phyloP scores from a whole-genome alignment of 371 early-diverging fungal species.

The Coelomomyces lativittatus region DNA sequence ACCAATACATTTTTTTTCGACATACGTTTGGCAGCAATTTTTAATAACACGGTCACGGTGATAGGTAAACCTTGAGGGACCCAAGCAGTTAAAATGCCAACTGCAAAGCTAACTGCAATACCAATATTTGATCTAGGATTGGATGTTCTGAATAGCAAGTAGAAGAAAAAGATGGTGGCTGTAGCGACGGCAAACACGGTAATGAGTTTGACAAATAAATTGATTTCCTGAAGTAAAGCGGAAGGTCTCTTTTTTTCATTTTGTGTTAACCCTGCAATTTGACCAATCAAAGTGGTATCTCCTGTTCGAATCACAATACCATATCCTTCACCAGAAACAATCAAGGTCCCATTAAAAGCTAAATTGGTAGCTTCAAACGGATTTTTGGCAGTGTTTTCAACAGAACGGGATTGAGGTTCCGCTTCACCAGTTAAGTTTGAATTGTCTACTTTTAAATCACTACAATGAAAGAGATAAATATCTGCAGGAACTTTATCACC shows the following conservation, averaged over 20 bases:
- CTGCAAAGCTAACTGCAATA: constrained; percentile 65
- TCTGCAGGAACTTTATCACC: constrained; percentile 93
- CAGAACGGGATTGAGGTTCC: constrained; percentile 65
- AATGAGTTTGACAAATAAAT: constrained; percentile 65
- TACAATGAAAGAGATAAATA: constrained; percentile 45
- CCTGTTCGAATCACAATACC: constrained; percentile 83
- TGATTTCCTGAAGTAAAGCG: constrained; percentile 59
- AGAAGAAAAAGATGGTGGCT: constrained; percentile 64
- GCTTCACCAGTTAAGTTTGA: constrained; percentile 89
- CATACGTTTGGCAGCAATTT: constrained; percentile 87
- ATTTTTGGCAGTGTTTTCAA: constrained; percentile 37
- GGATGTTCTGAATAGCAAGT: constrained; percentile 19
- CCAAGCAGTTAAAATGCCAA: constrained; percentile 70
- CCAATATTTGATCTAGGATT: constrained; percentile 15
- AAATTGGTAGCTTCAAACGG: constrained; percentile 80
- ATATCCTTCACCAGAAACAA: constrained; percentile 68
- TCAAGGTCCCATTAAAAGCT: constrained; percentile 69
- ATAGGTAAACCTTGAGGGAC: constrained; percentile 79
- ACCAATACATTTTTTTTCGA: constrained; percentile 68
- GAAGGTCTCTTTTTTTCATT: constrained; percentile 48
- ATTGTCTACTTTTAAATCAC: constrained; percentile 86
- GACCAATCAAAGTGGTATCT: constrained; percentile 76
- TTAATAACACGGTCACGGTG: constrained; percentile 71
- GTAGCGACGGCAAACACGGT: constrained; percentile 55
- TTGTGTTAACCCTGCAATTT: constrained; percentile 73